Percentiles rank a stretch among this genome's conserved stretches.
phyloP scores from a whole-genome alignment of 495 filamentous ascomycete genomes.

The Lophium mytilinum region DNA sequence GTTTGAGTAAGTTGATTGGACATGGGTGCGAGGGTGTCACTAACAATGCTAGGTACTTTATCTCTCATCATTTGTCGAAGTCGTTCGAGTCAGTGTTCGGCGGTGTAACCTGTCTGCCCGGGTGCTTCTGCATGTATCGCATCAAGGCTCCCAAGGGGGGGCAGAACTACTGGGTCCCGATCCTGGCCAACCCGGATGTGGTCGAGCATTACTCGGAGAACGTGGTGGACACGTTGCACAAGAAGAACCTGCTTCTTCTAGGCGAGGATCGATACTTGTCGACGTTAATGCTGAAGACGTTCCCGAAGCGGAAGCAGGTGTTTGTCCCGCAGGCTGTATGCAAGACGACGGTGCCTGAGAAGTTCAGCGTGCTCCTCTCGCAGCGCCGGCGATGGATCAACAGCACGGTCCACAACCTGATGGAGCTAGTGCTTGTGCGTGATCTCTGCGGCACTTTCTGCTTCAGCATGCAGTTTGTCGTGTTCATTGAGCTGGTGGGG shows the following conservation, averaged over 20 bases:
- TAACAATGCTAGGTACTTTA: slow-evolving; percentile 61
- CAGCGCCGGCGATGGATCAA: slow-evolving; percentile 99
- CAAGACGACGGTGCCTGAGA: slow-evolving; percentile 93
- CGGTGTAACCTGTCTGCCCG: slow-evolving; percentile 97
- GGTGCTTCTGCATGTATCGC: slow-evolving; percentile 99
- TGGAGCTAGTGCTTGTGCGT: slow-evolving; percentile 91
- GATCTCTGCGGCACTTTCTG: slow-evolving; percentile 99
- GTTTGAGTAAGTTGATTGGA: slow-evolving; percentile 60
- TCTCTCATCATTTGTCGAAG: slow-evolving; percentile 94
- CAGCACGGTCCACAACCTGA: slow-evolving; percentile 96
- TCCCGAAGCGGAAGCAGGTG: slow-evolving; percentile 97
- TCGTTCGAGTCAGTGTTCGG: slow-evolving; percentile 98
- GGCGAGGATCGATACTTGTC: slow-evolving; percentile 96
- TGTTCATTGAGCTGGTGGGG: slow-evolving; percentile 92
- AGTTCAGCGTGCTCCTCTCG: slow-evolving; percentile 85
- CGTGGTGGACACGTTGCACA: slow-evolving; percentile 96
- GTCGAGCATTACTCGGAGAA: slow-evolving; percentile 99
- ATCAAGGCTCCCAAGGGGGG: slow-evolving; percentile 98
- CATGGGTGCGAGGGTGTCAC: slow-evolving; percentile 12
- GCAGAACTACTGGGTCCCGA: slow-evolving; percentile 99
- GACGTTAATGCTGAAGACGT: slow-evolving; percentile 96
- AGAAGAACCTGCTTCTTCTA: slow-evolving; percentile 92
- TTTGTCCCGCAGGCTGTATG: slow-evolving; percentile 98
- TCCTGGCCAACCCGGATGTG: slow-evolving; percentile 95
- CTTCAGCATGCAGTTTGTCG: slow-evolving; percentile 99